These are phyloP conservation scores for Aegilops umbellulata DNA, from an alignment of 176 grass and related monocot genomes.

Conservation along the genomic window DNA sequence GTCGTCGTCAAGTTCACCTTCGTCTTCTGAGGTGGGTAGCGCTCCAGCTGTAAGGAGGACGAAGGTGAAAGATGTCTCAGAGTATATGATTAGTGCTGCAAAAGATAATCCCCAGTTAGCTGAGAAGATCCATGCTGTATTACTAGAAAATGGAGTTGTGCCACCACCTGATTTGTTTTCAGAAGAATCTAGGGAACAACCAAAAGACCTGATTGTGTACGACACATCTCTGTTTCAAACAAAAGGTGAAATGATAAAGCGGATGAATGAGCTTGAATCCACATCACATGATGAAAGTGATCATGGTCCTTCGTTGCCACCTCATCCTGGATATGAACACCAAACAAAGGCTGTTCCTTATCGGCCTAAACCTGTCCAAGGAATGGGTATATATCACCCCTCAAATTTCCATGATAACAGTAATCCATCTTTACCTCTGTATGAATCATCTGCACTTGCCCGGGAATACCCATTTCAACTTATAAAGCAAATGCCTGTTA, in stretches of 20 bases:
- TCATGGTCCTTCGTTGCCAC: slow-evolving; percentile 52
- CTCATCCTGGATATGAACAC: slow-evolving; percentile 40
- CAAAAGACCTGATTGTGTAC: slow-evolving; percentile 61
- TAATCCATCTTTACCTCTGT: slow-evolving; percentile 5
- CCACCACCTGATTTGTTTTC: slow-evolving; percentile 90
- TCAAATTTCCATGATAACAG: slow-evolving; percentile 17
- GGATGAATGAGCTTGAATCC: slow-evolving; percentile 50
- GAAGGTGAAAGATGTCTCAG: slow-evolving; percentile 95
- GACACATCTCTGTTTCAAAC: slow-evolving; percentile 58
- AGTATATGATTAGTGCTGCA: slow-evolving; percentile 99
- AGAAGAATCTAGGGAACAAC: slow-evolving; percentile 66
- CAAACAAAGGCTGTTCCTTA: slow-evolving; percentile 45
- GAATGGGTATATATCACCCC: slow-evolving; percentile 41
- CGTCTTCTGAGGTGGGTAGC: slow-evolving; percentile 33
- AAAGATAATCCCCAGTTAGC: slow-evolving; percentile 96
- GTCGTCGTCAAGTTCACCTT: slow-evolving; percentile 43
- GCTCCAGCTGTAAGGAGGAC: slow-evolving; percentile 63
- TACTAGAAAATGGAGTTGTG: slow-evolving; percentile 95
- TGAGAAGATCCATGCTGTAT: slow-evolving; percentile 90
- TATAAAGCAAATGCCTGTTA: slow-evolving; percentile 78
- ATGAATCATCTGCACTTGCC: slow-evolving; percentile 30
- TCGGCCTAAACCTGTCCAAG: slow-evolving; percentile 52
- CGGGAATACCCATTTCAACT: slow-evolving; percentile 45
- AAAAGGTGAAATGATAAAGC: slow-evolving; percentile 59
- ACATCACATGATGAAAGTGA: slow-evolving; percentile 15